Base-by-base conservation (phyloP, 352 stramenopile species). In the Phytophthora litchii region DNA sequence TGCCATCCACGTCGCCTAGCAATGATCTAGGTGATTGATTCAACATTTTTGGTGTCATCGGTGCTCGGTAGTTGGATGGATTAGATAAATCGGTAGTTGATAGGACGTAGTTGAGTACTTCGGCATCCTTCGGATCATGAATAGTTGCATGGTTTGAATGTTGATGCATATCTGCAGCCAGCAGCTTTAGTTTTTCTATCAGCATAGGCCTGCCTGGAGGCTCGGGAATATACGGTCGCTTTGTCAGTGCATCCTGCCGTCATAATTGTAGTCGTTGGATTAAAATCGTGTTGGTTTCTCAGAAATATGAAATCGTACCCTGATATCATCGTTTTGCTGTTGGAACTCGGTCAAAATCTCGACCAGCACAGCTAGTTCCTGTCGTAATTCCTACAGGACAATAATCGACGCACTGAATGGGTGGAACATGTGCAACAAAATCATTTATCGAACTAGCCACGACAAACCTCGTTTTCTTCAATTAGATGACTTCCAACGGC, bases 301-400 rank as follows among this genome's bases (percentile, higher is more conserved):
- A 5, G 32, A 19, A 21, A 51, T 8, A 21, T 36, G 19, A 27
- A 23, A 29, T 46, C 72, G 29, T 54, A 92, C 84, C n/a, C 84
- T 72, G 53, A 94, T 87, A 21, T 57, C 54, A 52, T 94, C 84
- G 34, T 87, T 94, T 51, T 89, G 77, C 44, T 88, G 79, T 59
- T 94, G 84, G 19, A 88, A 94, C 53, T 94, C 84, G 11, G 75
- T 68, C 23, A 94, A 55, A 41, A 94, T 92, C 54, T 94, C 80
- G 5, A 82, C 80, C 9, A 94, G 63, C 32, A 80, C 72, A 1
- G 55, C 42, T 13, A 94, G 64, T 44, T 94, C 84, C 25, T 76
- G 64, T 16, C 70, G 63, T 16, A 94, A 56, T 44, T 87, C 73
- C 73, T 88, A 40, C 8, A 55, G n/a, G 14, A 37, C 17, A 27